Base-by-base conservation (phyloP, 2,329 filamentous ascomycete genomes). In the Pseudonectria buxi region DNA sequence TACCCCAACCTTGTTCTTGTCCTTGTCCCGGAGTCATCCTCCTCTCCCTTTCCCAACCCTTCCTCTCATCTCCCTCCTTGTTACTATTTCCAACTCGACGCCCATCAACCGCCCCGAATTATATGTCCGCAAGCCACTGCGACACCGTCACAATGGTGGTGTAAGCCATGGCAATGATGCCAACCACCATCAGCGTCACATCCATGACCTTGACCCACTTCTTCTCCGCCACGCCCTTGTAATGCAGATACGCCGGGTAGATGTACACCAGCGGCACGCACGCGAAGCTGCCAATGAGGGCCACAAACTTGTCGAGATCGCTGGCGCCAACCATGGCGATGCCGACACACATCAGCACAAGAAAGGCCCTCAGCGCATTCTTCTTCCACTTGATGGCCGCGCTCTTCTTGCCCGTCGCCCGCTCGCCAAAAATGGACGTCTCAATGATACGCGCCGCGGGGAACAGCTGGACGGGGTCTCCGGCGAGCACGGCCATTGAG, bases 261-360 rank as follows among this genome's bases (percentile, higher is more conserved):
- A 87, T 83, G 58, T 86, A 87, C 10, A 87, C 82, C 44, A 87
- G 59, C 11, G 83, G 83, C 35, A 87, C 79, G 47, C 83, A 87
- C 2, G 82, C 82, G 51, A 84, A 78, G 26, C 75, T 80, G 10
- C 83, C 83, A 44, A 86, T 86, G 30, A 87, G 62, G 0, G 82
- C 78, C 10, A 87, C 82, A 46, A 86, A 86, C 43, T 81, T 79
- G 58, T 87, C 82, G 41, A 87, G 63, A 54, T 85, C 79, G 28
- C 71, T 77, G 1, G 81, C 78, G 12, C 82, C 82, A 2, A 76
- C 47, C 10, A 82, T 74, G 12, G 79, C 71, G 28, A 86, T 66
- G 14, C 66, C 64, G 7, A 76, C 76, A 44, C 80, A 83, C 7
- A 78, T 26, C 2, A 70, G 54, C 24, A 83, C 74, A 14, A 83